Percentiles rank a stretch among this genome's conserved stretches.
phyloP scores from a whole-genome alignment of 1,284 basidiomycete species.

The Uromyces viciae-fabae region DNA sequence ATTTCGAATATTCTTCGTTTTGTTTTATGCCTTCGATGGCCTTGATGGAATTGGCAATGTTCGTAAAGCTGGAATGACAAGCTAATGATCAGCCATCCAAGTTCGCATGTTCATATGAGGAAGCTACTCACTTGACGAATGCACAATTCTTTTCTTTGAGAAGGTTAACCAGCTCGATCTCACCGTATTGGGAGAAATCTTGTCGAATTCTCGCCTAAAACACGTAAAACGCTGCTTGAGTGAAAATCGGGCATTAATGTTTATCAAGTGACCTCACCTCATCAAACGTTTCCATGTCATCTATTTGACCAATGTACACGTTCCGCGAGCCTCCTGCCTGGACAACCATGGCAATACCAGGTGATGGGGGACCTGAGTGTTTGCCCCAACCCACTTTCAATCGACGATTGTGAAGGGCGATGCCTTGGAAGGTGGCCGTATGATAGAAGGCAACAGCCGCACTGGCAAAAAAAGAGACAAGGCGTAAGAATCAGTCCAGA shows the following conservation, averaged over 20 bases:
- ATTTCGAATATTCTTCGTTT: conserved; percentile 51
- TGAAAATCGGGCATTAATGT: conserved; percentile 67
- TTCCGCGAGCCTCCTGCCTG: conserved; percentile 86
- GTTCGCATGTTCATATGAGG: conserved; percentile 52
- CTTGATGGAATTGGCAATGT: conserved; percentile 88
- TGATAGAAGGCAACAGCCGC: conserved; percentile 88
- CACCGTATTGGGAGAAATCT: conserved; percentile 45
- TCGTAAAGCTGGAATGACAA: conserved; percentile 58
- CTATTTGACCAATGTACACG: conserved; percentile 72
- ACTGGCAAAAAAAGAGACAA: conserved; percentile 59
- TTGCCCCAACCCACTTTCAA: conserved; percentile 88
- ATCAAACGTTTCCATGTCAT: conserved; percentile 19
- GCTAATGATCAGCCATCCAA: neutral
- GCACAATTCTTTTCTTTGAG: conserved; percentile 93
- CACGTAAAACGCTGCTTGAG: neutral
- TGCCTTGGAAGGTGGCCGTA: conserved; percentile 76
- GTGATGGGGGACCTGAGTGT: conserved; percentile 65
- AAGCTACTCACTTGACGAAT: conserved; percentile 70
- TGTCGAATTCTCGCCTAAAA: conserved; percentile 60
- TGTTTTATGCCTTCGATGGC: conserved; percentile 86
- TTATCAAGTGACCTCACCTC: conserved; percentile 52
- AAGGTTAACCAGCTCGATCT: conserved; percentile 81
- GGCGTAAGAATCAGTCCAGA: conserved; percentile 66
- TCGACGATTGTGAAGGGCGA: conserved; percentile 81
- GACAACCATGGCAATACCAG: conserved; percentile 75